phyloP scores from a whole-genome alignment of 2,329 filamentous ascomycete genomes.

The Dryadomyces quercus-mongolicae region DNA sequence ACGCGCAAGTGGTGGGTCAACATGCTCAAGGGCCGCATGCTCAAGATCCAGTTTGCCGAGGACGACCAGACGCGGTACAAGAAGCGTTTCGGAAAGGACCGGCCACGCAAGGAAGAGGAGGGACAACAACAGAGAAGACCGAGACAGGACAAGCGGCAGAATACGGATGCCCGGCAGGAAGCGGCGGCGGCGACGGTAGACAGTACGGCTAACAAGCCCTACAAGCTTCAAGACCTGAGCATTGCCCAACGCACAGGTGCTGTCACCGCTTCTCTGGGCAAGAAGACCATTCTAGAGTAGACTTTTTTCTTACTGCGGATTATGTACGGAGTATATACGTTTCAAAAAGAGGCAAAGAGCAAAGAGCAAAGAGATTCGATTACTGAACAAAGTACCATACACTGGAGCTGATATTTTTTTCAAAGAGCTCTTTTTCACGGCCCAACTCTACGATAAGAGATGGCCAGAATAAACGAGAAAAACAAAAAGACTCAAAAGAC shows the following conservation, averaged over 20 bases:
- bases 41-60: conserved; percentile 89
- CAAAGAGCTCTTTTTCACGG: background rate
- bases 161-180: conserved; percentile 7
- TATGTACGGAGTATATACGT: no score
- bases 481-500: background rate
- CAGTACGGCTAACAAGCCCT: conserved; percentile 10
- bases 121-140: conserved; percentile 7
- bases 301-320: background rate
- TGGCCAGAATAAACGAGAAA: background rate
- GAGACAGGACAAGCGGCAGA: conserved; percentile 20
- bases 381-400: background rate
- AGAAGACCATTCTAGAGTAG: conserved; percentile 72
- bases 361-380: background rate
- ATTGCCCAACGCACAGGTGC: conserved; percentile 61
- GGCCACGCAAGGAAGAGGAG: conserved; percentile 25
- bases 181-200: no score
- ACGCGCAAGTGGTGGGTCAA: conserved; percentile 75
- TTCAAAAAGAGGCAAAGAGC: no score
- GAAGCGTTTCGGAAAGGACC: conserved; percentile 79
- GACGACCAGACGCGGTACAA: conserved; percentile 82
- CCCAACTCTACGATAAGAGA: background rate
- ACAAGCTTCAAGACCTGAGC: conserved; percentile 32
- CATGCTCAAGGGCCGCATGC: conserved; percentile 61
- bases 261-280: conserved; percentile 67
- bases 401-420: background rate